Conservation (phyloP, 2,329 filamentous ascomycete genomes). For the Cladosporium sp. region DNA sequence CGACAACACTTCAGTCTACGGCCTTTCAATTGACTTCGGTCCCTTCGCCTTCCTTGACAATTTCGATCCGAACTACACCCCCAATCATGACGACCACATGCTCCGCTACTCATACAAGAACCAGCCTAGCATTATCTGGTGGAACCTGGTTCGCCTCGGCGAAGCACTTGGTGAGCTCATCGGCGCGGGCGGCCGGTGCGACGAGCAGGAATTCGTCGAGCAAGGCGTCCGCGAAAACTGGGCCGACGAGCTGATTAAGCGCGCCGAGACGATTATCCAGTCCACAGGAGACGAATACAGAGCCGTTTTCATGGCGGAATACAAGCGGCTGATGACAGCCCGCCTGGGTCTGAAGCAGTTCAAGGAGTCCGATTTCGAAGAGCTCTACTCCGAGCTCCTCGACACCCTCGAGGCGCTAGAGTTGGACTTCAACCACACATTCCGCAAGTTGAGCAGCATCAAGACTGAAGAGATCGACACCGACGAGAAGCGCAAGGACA, state of each 20-base stretch:
- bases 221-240: slow-evolving; percentile 69
- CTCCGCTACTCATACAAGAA: slow-evolving; percentile 89
- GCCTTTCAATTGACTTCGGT: slow-evolving; percentile 88
- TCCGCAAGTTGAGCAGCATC: slow-evolving; percentile 70
- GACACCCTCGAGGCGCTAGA: slow-evolving; percentile 78
- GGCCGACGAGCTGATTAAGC: slow-evolving; percentile 65
- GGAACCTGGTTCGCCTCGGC: slow-evolving; percentile 90
- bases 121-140: slow-evolving; percentile 96
- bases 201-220: slow-evolving; percentile 65
- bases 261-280: slow-evolving; percentile 80
- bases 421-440: slow-evolving; percentile 92
- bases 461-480: slow-evolving; percentile 60
- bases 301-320: slow-evolving; percentile 80
- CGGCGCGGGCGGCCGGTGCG: slow-evolving; percentile 68
- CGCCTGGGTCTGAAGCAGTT: slow-evolving; percentile 71
- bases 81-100: slow-evolving; percentile 90
- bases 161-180: slow-evolving; percentile 86
- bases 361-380: slow-evolving; percentile 71
- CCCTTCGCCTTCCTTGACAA: slow-evolving; percentile 98
- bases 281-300: slow-evolving; percentile 84
- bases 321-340: slow-evolving; percentile 76
- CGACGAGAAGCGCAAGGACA: slow-evolving; percentile 58
- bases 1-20: slow-evolving; percentile 90
- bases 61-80: slow-evolving; percentile 91
- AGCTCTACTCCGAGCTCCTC: slow-evolving; percentile 74